These are phyloP conservation scores for Decorospora gaudefroyi DNA, from an alignment of 2,329 filamentous ascomycete species.

Conservation along the genomic window DNA sequence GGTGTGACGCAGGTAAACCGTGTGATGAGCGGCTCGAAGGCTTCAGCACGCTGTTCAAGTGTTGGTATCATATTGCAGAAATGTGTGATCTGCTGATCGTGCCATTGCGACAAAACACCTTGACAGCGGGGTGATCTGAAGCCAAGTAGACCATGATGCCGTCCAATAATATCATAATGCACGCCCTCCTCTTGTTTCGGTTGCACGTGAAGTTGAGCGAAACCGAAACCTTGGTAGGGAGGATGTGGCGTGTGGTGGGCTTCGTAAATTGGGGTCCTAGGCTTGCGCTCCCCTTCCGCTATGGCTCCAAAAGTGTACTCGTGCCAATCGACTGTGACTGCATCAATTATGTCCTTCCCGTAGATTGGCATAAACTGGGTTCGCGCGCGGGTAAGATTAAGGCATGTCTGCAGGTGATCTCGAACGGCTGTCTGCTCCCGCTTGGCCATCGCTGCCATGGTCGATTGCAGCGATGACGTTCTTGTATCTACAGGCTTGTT, in stretches of 20 bases:
- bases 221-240: slow-evolving; percentile 24
- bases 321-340: slow-evolving; percentile 64
- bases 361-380: slow-evolving; percentile 82
- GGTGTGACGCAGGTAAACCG: slow-evolving; percentile 94
- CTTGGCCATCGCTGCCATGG: slow-evolving; percentile 70
- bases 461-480: slow-evolving; percentile 69
- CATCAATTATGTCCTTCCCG: slow-evolving; percentile 75
- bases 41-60: slow-evolving; percentile 71
- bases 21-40: slow-evolving; percentile 74
- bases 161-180: slow-evolving; percentile 52
- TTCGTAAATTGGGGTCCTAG: slow-evolving; percentile 17
- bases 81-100: slow-evolving; percentile 68
- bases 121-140: slow-evolving; percentile 39
- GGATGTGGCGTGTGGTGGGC: slow-evolving; percentile 11
- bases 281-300: slow-evolving; percentile 48
- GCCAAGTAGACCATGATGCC: slow-evolving; percentile 35
- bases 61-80: slow-evolving; percentile 73
- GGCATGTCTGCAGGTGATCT: slow-evolving; percentile 77
- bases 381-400: slow-evolving; percentile 79
- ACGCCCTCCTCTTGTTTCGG: slow-evolving; percentile 14
- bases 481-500: slow-evolving; percentile 55
- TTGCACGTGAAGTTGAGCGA: slow-evolving; percentile 33
- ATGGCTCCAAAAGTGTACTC: slow-evolving; percentile 41
- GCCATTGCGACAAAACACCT: slow-evolving; percentile 62
- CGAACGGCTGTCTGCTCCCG: slow-evolving; percentile 67